Conservation (phyloP, 352 stramenopile genomes). For the Phytophthora pinifolia region DNA sequence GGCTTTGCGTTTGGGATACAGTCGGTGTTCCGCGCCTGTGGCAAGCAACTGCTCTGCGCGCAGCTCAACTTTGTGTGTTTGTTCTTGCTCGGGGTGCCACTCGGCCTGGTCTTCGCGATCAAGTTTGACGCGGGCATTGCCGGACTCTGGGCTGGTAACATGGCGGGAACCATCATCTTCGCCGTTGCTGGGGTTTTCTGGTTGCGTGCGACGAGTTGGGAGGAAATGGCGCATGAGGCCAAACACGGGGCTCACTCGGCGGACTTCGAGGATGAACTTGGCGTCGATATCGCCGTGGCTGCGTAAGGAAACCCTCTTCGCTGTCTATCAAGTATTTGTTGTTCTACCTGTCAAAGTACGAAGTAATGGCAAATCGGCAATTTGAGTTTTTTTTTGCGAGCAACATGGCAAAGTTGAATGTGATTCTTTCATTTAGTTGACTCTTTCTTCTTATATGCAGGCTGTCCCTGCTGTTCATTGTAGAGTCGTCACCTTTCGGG, state of each 20-base stretch:
- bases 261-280: slow-evolving; percentile 24
- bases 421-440: too few species aligned
- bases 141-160: slow-evolving; percentile 59
- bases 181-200: slow-evolving; percentile 38
- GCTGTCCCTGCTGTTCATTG: neutral
- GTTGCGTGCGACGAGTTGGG: slow-evolving; percentile 53
- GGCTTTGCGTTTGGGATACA: slow-evolving; percentile 44
- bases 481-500: slow-evolving; percentile 4
- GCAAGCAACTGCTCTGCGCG: slow-evolving; percentile 49
- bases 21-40: slow-evolving; percentile 46
- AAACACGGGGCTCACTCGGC: slow-evolving; percentile 40
- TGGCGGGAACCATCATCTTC: slow-evolving; percentile 46
- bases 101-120: slow-evolving; percentile 47
- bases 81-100: slow-evolving; percentile 48
- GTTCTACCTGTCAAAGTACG: too few species aligned
- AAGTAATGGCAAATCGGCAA: too few species aligned
- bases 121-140: slow-evolving; percentile 39
- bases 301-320: neutral
- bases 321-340: neutral
- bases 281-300: slow-evolving; percentile 17
- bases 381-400: too few species aligned
- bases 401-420: too few species aligned
- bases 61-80: slow-evolving; percentile 55
- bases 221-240: slow-evolving; percentile 47
- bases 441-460: neutral